Conservation (phyloP, 1,139 yeast genomes). For the Kodamaea fungicola region DNA sequence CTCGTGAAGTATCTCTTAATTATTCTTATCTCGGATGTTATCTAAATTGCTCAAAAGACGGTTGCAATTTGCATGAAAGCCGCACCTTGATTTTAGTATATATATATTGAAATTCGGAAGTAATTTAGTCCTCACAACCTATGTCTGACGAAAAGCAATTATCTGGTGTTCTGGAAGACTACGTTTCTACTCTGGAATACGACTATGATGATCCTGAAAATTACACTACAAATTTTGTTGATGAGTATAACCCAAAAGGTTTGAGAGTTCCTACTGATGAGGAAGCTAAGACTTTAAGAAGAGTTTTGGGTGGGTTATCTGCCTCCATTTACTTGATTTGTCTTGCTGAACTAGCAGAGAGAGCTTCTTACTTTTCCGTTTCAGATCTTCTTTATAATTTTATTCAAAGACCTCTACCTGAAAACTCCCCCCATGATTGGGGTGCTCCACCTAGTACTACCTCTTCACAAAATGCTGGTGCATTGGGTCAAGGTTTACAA, state of each 20-base stretch:
- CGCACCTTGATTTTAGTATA: too few species aligned
- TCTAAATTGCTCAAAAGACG: too few species aligned
- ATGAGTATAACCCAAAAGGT: conserved; percentile 19
- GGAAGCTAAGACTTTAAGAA: conserved; percentile 15
- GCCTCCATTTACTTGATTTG: conserved; percentile 17
- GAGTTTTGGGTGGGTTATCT: conserved; percentile 16
- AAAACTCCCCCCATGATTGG: conserved; percentile 14
- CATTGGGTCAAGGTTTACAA: conserved; percentile 18
- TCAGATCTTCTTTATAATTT: conserved; percentile 18
- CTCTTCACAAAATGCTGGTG: conserved; percentile 17
- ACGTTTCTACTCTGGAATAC: conserved; percentile 5
- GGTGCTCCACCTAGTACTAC: conserved; percentile 12
- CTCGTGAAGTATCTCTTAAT: too few species aligned
- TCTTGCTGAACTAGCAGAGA: conserved; percentile 20
- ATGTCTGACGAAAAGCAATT: not conserved
- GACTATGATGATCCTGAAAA: conserved; percentile 16
- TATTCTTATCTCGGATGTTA: too few species aligned
- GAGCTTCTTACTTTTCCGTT: conserved; percentile 21
- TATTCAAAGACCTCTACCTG: conserved; percentile 19
- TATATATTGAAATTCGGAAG: not conserved
- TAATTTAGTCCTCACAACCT: not conserved
- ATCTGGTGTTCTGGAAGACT: not conserved
- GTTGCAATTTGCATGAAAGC: too few species aligned
- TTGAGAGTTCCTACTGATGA: conserved; percentile 17
- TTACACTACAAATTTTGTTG: conserved; percentile 16